These are phyloP conservation scores for Athelia sp. DNA, from an alignment of 1,284 basidiomycete species.

Conservation along the genomic window DNA sequence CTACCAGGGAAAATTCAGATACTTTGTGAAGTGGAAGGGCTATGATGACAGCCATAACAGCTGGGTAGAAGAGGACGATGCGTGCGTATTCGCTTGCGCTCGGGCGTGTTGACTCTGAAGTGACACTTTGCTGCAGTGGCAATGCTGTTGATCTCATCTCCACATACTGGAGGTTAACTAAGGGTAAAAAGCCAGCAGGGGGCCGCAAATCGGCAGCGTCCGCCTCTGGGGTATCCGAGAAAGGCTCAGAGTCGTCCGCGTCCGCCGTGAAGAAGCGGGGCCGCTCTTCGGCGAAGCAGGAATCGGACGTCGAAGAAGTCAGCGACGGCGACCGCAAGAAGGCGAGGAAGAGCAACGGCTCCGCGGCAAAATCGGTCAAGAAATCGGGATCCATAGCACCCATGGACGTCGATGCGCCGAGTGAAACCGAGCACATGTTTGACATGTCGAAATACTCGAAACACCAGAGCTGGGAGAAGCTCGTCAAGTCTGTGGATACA, in stretches of 20 bases:
- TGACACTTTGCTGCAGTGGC: slow-evolving; percentile 26
- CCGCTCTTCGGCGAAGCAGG: slow-evolving; percentile 32
- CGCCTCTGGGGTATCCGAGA: slow-evolving; percentile 18
- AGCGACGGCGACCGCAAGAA: slow-evolving; percentile 31
- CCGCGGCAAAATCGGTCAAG: slow-evolving; percentile 4
- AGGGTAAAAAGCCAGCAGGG: slow-evolving; percentile 33
- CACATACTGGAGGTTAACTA: slow-evolving; percentile 47
- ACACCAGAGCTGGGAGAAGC: slow-evolving; percentile 51
- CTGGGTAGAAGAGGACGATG: slow-evolving; percentile 71
- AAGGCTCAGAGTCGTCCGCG: slow-evolving; percentile 17
- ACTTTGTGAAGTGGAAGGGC: slow-evolving; percentile 72
- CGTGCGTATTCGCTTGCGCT: slow-evolving; percentile 36
- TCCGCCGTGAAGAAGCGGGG: slow-evolving; percentile 36
- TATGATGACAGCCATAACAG: slow-evolving; percentile 60
- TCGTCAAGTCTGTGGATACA: slow-evolving; percentile 59
- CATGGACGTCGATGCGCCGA: slow-evolving; percentile 23
- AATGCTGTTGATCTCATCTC: slow-evolving; percentile 64
- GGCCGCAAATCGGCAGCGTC: slow-evolving; percentile 31
- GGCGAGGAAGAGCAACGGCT: slow-evolving; percentile 18
- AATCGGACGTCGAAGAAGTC: slow-evolving; percentile 15
- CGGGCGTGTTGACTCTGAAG: neutral
- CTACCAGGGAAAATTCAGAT: slow-evolving; percentile 61
- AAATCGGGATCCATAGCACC: slow-evolving; percentile 15
- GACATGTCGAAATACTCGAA: slow-evolving; percentile 52
- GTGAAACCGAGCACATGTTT: slow-evolving; percentile 21